These are phyloP conservation scores for Erysimum cheiri DNA, from an alignment of 441 rosid species.

Conservation along the genomic window DNA sequence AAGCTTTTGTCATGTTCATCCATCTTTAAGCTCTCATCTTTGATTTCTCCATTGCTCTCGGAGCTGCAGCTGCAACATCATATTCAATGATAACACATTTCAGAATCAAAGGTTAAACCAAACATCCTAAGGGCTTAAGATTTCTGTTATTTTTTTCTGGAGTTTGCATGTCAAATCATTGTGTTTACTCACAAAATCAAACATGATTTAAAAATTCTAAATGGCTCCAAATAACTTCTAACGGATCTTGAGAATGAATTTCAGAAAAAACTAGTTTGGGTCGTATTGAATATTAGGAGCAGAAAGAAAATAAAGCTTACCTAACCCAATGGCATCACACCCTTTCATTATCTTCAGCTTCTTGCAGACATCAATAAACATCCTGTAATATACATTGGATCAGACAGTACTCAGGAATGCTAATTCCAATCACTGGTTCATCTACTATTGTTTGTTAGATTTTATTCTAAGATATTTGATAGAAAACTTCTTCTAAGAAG, in stretches of 20 bases:
- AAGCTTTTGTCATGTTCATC: constrained; percentile 22
- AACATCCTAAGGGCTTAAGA: background rate
- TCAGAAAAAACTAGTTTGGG: background rate
- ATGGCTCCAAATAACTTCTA: background rate
- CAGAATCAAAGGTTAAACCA: background rate
- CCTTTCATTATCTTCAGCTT: constrained; percentile 92
- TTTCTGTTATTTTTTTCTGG: background rate
- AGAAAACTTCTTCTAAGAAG: background rate
- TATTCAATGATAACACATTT: background rate
- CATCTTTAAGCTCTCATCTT: constrained; percentile 40
- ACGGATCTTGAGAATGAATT: background rate
- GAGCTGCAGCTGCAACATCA: constrained; percentile 45
- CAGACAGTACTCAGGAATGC: background rate
- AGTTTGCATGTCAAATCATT: background rate
- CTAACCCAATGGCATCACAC: constrained; percentile 89
- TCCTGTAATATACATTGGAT: constrained; percentile 48
- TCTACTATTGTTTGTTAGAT: background rate
- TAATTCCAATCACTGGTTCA: background rate
- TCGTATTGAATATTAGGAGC: background rate
- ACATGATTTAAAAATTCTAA: background rate
- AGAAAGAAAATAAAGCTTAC: constrained; percentile 39
- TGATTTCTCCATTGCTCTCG: constrained; percentile 44
- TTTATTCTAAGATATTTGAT: background rate
- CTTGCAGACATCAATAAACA: constrained; percentile 86
- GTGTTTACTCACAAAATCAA: background rate